These are phyloP conservation scores for Microcyclospora pomicola DNA, from an alignment of 2,329 filamentous ascomycete species.

Conservation along the genomic window DNA sequence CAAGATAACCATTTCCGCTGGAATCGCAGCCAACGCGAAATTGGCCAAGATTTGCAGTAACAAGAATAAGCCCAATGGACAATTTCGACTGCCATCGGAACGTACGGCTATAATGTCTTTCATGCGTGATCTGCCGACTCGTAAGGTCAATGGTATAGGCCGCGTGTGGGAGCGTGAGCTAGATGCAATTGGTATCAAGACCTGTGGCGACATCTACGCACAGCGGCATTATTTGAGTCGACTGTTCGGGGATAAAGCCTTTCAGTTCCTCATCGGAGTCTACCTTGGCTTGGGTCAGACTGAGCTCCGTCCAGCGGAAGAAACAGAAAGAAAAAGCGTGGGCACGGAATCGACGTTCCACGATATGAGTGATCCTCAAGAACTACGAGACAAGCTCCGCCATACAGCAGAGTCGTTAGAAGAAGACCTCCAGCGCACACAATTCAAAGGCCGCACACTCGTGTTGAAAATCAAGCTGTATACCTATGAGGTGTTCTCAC, in stretches of 20 bases:
- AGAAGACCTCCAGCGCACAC: slow-evolving; percentile 63
- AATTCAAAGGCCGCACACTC: slow-evolving; percentile 80
- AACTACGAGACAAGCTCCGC: slow-evolving; percentile 64
- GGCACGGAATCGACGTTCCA: slow-evolving; percentile 87
- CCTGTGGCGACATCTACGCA: slow-evolving; percentile 73
- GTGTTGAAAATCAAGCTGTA: slow-evolving; percentile 88
- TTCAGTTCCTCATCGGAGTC: slow-evolving; percentile 69
- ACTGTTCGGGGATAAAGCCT: slow-evolving; percentile 85
- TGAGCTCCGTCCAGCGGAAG: slow-evolving; percentile 67
- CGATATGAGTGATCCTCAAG: slow-evolving; percentile 55
- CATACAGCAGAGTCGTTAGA: slow-evolving; percentile 74
- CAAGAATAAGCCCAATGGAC: slow-evolving; percentile 90
- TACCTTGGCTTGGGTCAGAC: slow-evolving; percentile 81
- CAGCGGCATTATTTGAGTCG: slow-evolving; percentile 59
- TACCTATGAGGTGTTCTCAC: slow-evolving; percentile 80
- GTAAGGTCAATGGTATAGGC: slow-evolving; percentile 92
- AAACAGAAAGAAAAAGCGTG: slow-evolving; percentile 83
- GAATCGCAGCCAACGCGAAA: slow-evolving; percentile 85
- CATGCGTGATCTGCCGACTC: slow-evolving; percentile 67
- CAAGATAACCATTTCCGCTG: slow-evolving; percentile 79
- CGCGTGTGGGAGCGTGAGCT: slow-evolving; percentile 86
- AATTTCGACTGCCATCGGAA: slow-evolving; percentile 63
- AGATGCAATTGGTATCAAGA: slow-evolving; percentile 72
- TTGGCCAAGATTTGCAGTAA: slow-evolving; percentile 94
- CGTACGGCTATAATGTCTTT: slow-evolving; percentile 66